A percentile compares a stretch with the other conserved stretches of the same genome.
Conservation (phyloP, 345 rosid species). For the Gossypium turneri region DNA sequence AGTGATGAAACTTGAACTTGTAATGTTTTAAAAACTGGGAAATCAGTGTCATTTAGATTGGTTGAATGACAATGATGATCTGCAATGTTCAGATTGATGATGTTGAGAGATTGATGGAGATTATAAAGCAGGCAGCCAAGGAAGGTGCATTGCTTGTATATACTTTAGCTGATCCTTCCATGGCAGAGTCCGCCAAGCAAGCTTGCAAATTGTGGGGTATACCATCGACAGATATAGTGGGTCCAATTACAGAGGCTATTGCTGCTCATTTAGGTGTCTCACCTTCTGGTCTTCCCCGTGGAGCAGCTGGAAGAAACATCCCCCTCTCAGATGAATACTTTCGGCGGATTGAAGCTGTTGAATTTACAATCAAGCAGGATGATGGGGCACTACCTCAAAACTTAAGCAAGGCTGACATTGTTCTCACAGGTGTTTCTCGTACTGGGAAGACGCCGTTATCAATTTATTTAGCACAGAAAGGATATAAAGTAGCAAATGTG, state of each 20-base stretch:
- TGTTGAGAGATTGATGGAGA: conserved; percentile 58
- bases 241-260: conserved; percentile 79
- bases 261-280: conserved; percentile 77
- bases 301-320: conserved; percentile 47
- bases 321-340: conserved; percentile 72
- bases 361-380: conserved; percentile 87
- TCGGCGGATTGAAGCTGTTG: conserved; percentile 64
- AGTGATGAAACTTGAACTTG: neutral
- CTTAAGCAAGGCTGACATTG: conserved; percentile 61
- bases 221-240: conserved; percentile 67
- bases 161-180: conserved; percentile 73
- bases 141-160: conserved; percentile 74
- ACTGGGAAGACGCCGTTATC: conserved; percentile 87
- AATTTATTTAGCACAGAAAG: conserved; percentile 75
- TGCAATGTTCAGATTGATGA: conserved; percentile 56
- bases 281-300: conserved; percentile 82
- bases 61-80: neutral
- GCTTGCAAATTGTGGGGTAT: conserved; percentile 71
- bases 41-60: neutral
- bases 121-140: conserved; percentile 78
- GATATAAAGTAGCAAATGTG: conserved; percentile 80
- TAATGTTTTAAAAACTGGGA: neutral
- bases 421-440: conserved; percentile 81
- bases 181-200: conserved; percentile 63
- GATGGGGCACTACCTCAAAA: conserved; percentile 79